Evolutionary conservation across 2,329 filamentous ascomycete species (phyloP).

Genomic region (Pseudopyricularia cyperi): DNA sequence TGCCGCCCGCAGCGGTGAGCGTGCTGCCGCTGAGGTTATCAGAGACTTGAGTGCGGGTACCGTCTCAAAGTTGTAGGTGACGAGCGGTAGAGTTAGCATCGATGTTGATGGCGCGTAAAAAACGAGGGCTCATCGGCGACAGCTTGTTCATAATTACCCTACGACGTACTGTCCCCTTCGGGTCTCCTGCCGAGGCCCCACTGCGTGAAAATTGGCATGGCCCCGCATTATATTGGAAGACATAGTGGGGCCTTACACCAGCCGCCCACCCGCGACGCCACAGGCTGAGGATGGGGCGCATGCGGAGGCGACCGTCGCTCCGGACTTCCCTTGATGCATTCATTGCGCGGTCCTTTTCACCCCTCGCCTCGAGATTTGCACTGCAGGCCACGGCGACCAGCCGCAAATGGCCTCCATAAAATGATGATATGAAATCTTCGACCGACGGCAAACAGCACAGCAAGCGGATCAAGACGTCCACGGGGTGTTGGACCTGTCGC

Average conservation of each 20-base stretch:
- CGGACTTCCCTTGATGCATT: background rate
- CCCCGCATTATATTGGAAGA: too few species aligned
- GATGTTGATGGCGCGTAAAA: background rate
- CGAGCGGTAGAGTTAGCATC: background rate
- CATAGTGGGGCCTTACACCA: too few species aligned
- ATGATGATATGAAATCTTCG: background rate
- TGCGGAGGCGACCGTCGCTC: background rate
- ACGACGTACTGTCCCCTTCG: background rate
- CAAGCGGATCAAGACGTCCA: background rate
- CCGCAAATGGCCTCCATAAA: background rate
- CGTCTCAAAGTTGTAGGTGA: background rate
- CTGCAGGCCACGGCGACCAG: background rate
- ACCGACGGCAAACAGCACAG: background rate
- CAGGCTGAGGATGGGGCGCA: too few species aligned
- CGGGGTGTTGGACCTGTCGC: background rate
- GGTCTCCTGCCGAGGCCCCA: background rate
- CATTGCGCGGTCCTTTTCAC: background rate
- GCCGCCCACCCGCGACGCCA: too few species aligned
- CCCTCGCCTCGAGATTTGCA: background rate
- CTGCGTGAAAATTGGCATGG: background rate
- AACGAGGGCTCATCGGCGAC: too few species aligned
- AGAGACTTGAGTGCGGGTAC: slow-evolving; percentile 7
- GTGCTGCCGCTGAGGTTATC: slow-evolving; percentile 30
- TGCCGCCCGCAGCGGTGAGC: slow-evolving; percentile 33
- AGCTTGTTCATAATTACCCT: background rate